A percentile compares a stretch with the other conserved stretches of the same genome.
Conservation (phyloP, 352 stramenopile species). For the Aphanomyces stellatus region DNA sequence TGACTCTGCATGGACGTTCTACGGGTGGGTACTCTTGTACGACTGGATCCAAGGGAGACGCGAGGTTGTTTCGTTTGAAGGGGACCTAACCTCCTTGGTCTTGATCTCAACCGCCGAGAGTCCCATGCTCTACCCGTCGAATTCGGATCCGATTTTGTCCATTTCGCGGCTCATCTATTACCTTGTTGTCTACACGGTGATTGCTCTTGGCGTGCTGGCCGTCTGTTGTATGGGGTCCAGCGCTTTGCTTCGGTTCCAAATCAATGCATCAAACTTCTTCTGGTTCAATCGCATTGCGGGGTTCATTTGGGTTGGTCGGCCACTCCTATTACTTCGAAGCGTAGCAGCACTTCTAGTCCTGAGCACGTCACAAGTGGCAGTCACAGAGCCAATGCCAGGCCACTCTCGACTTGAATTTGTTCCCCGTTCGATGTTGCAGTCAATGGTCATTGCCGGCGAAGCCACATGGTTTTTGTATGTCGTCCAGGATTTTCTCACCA, state of each 20-base stretch:
- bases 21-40: background rate
- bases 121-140: background rate
- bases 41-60: background rate
- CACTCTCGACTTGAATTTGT: background rate
- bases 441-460: background rate
- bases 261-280: background rate
- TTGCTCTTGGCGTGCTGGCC: background rate
- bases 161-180: background rate
- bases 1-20: background rate
- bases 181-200: background rate
- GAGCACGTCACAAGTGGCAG: background rate
- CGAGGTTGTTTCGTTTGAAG: background rate
- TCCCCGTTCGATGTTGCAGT: background rate
- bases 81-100: background rate
- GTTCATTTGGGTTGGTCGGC: background rate
- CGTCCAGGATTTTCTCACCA: too few relatives aligned
- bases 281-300: background rate
- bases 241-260: background rate
- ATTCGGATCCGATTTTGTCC: background rate
- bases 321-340: background rate
- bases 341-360: background rate
- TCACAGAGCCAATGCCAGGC: background rate
- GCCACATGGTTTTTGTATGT: too few relatives aligned
- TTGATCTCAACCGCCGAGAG: background rate
- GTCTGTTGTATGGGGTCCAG: background rate